phyloP scores from a whole-genome alignment of 805 yeast genomes.

The Candida multigemmis region DNA sequence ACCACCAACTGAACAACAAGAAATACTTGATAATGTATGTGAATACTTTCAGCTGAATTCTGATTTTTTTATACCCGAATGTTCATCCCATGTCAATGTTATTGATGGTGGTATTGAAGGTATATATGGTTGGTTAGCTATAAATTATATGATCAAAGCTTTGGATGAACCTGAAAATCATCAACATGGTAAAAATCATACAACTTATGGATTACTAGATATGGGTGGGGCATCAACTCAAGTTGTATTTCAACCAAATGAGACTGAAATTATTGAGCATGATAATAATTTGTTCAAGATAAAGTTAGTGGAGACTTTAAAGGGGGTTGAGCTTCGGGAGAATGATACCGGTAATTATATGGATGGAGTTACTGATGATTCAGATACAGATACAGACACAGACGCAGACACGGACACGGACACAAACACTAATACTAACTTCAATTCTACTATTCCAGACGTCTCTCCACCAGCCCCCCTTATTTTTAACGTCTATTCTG shows the following conservation, averaged over 20 bases:
- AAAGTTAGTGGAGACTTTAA: slow-evolving; percentile 27
- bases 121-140: slow-evolving; percentile 55
- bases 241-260: slow-evolving; percentile 52
- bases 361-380: slow-evolving; percentile 1
- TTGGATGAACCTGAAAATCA: slow-evolving; percentile 27
- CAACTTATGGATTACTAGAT: slow-evolving; percentile 49
- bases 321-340: slow-evolving; percentile 5
- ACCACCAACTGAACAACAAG: slow-evolving; percentile 40
- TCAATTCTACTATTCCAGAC: slow-evolving; percentile 2
- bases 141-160: slow-evolving; percentile 46
- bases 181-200: slow-evolving; percentile 33
- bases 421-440: neutral
- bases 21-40: slow-evolving; percentile 41
- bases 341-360: neutral
- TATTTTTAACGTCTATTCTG: slow-evolving; percentile 39
- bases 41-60: slow-evolving; percentile 36
- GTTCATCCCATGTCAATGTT: slow-evolving; percentile 47
- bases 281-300: slow-evolving; percentile 37
- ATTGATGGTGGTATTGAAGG: slow-evolving; percentile 64
- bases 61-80: slow-evolving; percentile 51
- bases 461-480: slow-evolving; percentile 13
- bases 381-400: neutral
- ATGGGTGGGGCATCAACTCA: slow-evolving; percentile 65
- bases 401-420: neutral
- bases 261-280: slow-evolving; percentile 35